Evolutionary conservation across 129 eudicot genomes (phyloP).

Genomic region (Deinandra increscens): DNA sequence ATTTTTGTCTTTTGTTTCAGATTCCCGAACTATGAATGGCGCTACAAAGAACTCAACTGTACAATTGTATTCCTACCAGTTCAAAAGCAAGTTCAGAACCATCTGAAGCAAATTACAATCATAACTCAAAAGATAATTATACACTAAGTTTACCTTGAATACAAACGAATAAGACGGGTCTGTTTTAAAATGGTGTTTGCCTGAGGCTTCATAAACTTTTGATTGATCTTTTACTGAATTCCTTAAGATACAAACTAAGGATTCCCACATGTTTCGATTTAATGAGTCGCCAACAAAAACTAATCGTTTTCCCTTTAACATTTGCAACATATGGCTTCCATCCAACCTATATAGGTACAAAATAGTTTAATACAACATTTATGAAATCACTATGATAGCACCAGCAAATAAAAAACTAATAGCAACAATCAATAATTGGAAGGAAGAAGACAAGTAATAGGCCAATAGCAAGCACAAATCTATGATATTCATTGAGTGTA

Average conservation of each 20-base stretch:
- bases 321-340: slow-evolving; percentile 52
- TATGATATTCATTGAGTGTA: background rate
- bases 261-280: slow-evolving; percentile 70
- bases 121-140: background rate
- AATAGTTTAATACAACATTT: slow-evolving; percentile 10
- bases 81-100: background rate
- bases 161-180: slow-evolving; percentile 55
- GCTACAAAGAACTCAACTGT: slow-evolving; percentile 55
- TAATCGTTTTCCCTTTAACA: slow-evolving; percentile 53
- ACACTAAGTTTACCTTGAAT: slow-evolving; percentile 27
- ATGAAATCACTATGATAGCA: slow-evolving; percentile 1
- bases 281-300: slow-evolving; percentile 68
- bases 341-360: slow-evolving; percentile 39
- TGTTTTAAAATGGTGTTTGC: slow-evolving; percentile 48
- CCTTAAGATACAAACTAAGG: slow-evolving; percentile 45
- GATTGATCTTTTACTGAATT: slow-evolving; percentile 48
- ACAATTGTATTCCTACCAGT: slow-evolving; percentile 47
- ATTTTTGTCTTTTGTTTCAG: slow-evolving; percentile 39
- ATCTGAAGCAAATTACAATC: background rate
- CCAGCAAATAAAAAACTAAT: background rate
- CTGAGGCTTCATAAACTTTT: slow-evolving; percentile 56
- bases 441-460: background rate
- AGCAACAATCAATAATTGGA: background rate
- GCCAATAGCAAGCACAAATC: background rate
- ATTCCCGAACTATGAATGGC: slow-evolving; percentile 54